Evolutionary conservation across 352 stramenopile genomes (phyloP), one percentile per base, ranked within the genome.

Genomic region (Phytopythium sindhum): DNA sequence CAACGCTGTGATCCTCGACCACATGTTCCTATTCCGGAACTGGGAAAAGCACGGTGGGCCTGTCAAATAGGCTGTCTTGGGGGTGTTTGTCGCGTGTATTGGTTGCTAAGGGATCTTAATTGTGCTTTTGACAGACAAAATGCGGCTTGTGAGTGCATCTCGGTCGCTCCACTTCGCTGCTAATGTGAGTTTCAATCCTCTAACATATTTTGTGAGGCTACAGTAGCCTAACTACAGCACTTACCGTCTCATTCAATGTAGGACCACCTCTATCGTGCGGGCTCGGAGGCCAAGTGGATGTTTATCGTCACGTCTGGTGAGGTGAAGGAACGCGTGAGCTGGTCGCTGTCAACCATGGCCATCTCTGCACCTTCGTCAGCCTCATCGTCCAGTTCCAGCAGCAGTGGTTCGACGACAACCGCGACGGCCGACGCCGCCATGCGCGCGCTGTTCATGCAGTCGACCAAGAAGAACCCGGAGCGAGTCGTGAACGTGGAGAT

Each of bases 401-500:
- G 54, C 48, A 57, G 24, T 1, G 24, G 26, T 8, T 23, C 48
- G 14, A 23, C 28, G 17, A 35, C 47, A 4, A 23, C 48, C 33
- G 62, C 78, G 55, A 48, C 56, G 28, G 59, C 57, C 19, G 68
- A 62, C 37, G 56, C 67, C 39, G 31, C 74, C 0, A 67, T 73
- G 61, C 67, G 70, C 6, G 59, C 77, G 29, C 50, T 75, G 21
- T 67, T 74, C 19, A 65, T 67, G 17, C 69, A 66, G 26, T 61
- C 71, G 1, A 60, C 63, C 35, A 59, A 66, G 51, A 78, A 78
- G n/a, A 78, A 75, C 42, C 80, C 79, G 0, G 80, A 92, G 48
- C 83, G 80, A 64, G 90, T 90, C 64, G 74, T 92, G 29, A 90
- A 82, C 55, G 76, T 92, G 11, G 83, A 92, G 42, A 60, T 92